A percentile compares a stretch with the other conserved stretches of the same genome.
These are phyloP conservation scores for Leptographium galeiforme DNA, from an alignment of 2,329 filamentous ascomycete genomes.

Conservation along the genomic window DNA sequence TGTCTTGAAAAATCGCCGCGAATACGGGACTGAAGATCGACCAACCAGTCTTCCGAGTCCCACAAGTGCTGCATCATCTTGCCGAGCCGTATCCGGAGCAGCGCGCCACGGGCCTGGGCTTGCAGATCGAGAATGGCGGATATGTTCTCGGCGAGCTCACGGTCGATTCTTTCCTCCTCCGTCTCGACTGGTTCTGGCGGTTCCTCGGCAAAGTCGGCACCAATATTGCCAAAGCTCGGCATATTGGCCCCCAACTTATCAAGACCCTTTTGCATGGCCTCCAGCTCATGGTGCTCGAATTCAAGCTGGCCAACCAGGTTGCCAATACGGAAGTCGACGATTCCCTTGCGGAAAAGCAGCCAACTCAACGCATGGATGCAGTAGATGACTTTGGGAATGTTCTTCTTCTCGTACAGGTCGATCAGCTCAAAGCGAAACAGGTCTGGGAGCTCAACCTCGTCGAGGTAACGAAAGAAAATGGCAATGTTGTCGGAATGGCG, in stretches of 20 bases:
- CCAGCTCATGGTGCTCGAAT: constrained; percentile 94
- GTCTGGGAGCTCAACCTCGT: constrained; percentile 84
- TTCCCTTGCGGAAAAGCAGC: constrained; percentile 89
- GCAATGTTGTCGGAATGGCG: constrained; percentile 97
- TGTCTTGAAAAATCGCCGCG: constrained; percentile 81
- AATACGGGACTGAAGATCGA: constrained; percentile 75
- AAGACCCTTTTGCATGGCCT: constrained; percentile 91
- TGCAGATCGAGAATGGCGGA: constrained; percentile 65
- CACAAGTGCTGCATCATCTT: constrained; percentile 79
- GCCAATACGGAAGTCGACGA: constrained; percentile 89
- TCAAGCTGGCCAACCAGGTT: constrained; percentile 93
- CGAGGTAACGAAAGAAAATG: constrained; percentile 85
- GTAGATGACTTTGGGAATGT: constrained; percentile 97
- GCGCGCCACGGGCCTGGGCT: constrained; percentile 69
- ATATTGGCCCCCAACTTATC: constrained; percentile 91
- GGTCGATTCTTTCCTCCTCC: constrained; percentile 75
- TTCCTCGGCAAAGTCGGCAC: constrained; percentile 85
- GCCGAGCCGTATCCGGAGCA: constrained; percentile 64
- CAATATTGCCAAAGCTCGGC: constrained; percentile 97
- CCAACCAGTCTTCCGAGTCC: constrained; percentile 65
- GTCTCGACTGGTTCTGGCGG: constrained; percentile 69
- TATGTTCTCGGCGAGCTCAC: constrained; percentile 70
- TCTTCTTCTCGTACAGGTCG: constrained; percentile 98
- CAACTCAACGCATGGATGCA: constrained; percentile 96
- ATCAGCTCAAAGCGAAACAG: constrained; percentile 95